These are phyloP conservation scores for Penicillium sp. DNA, from an alignment of 2,329 filamentous ascomycete genomes.

Conservation along the genomic window DNA sequence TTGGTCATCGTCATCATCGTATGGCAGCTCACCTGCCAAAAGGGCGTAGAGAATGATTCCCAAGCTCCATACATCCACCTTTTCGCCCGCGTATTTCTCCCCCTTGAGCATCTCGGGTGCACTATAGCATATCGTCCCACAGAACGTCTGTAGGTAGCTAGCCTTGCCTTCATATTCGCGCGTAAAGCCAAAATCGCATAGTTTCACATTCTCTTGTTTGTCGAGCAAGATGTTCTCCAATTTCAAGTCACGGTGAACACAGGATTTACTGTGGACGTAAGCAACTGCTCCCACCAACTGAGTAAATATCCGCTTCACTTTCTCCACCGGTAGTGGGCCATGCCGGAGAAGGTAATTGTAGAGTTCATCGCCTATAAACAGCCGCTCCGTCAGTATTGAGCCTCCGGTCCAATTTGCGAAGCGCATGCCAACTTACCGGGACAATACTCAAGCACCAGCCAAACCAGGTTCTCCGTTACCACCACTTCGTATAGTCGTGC, in stretches of 20 bases:
- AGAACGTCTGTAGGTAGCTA: conserved; percentile 95
- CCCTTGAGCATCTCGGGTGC: conserved; percentile 98
- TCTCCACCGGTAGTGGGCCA: conserved; percentile 75
- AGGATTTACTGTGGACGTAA: conserved; percentile 92
- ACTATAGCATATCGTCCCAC: conserved; percentile 95
- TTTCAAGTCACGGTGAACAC: conserved; percentile 94
- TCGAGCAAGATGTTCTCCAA: conserved; percentile 95
- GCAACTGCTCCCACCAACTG: conserved; percentile 92
- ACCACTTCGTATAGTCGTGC: conserved; percentile 96
- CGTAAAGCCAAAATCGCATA: conserved; percentile 97
- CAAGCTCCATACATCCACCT: conserved; percentile 97
- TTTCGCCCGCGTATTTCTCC: conserved; percentile 96
- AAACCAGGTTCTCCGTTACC: conserved; percentile 89
- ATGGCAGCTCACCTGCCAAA: conserved; percentile 77
- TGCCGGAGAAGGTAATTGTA: conserved; percentile 92
- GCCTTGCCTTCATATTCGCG: conserved; percentile 93
- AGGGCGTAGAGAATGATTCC: conserved; percentile 86
- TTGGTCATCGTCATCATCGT: conserved; percentile 92
- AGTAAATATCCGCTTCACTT: conserved; percentile 92
- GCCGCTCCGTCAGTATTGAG: neutral
- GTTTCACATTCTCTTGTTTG: conserved; percentile 94
- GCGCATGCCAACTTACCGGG: conserved; percentile 56
- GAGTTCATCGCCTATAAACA: conserved; percentile 73
- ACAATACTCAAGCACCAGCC: conserved; percentile 96
- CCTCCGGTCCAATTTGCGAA: neutral